Evolutionary conservation across 2,329 filamentous ascomycete genomes (phyloP).

Genomic region (Arachnomyces sp.): DNA sequence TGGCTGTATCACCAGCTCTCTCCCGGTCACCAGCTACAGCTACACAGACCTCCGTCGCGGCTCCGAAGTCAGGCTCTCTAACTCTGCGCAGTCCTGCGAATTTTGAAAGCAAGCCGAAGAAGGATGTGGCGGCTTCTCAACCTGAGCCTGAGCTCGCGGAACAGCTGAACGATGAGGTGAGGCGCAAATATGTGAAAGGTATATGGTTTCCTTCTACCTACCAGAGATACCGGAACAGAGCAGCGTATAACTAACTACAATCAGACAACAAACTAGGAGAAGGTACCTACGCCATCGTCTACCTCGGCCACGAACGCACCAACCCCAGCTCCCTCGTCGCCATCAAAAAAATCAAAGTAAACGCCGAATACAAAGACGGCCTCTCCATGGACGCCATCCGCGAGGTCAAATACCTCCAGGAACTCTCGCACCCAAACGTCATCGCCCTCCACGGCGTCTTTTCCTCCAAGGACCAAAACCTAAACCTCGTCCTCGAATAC

Average conservation of each 20-base stretch:
- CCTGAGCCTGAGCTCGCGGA: conserved; percentile 49
- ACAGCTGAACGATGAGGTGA: conserved; percentile 72
- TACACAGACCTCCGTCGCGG: conserved; percentile 24
- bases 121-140: conserved; percentile 13
- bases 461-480: conserved; percentile 90
- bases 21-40: conserved; percentile 29
- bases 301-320: conserved; percentile 68
- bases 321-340: conserved; percentile 71
- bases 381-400: conserved; percentile 91
- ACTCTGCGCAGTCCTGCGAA: conserved; percentile 22
- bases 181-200: conserved; percentile 86
- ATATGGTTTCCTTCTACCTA: conserved; percentile 11
- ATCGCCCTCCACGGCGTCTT: conserved; percentile 89
- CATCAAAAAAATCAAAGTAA: conserved; percentile 48
- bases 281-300: conserved; percentile 95
- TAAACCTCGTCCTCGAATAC: conserved; percentile 91
- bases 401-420: conserved; percentile 90
- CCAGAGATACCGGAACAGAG: not conserved
- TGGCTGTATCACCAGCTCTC: conserved; percentile 38
- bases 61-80: conserved; percentile 26
- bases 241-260: conserved; percentile 1
- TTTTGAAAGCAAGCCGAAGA: conserved; percentile 3
- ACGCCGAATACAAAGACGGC: conserved; percentile 66
- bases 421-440: conserved; percentile 90
- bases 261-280: conserved; percentile 83